Percentiles rank a stretch among this genome's conserved stretches.
Conservation (phyloP, 352 stramenopile genomes). For the Phytophthora tubulina region DNA sequence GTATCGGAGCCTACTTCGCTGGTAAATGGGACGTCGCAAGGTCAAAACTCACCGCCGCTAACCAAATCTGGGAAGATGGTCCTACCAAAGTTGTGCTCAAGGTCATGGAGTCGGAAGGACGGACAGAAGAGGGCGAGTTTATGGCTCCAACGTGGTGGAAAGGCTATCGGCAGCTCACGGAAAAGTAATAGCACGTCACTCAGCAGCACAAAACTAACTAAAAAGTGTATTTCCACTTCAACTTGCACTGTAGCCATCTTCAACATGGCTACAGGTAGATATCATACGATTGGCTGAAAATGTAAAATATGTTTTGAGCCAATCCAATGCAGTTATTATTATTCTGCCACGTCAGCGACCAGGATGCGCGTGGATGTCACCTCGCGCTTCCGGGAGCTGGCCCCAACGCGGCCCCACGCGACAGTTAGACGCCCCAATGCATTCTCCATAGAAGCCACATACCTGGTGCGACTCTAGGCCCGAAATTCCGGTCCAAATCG, state of each 20-base stretch:
- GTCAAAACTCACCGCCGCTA: slow-evolving; percentile 84
- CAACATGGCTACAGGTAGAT: background rate
- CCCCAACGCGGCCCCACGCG: slow-evolving; percentile 19
- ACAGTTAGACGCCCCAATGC: background rate
- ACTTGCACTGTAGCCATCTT: background rate
- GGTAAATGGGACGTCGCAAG: slow-evolving; percentile 93
- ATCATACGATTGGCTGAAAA: slow-evolving; percentile 13
- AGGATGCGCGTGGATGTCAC: slow-evolving; percentile 51
- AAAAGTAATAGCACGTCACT: slow-evolving; percentile 79
- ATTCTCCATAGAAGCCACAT: slow-evolving; percentile 41
- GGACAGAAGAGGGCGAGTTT: slow-evolving; percentile 65
- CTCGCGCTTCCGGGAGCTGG: slow-evolving; percentile 46
- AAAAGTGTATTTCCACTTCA: slow-evolving; percentile 33
- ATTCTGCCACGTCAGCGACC: slow-evolving; percentile 20
- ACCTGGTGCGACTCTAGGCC: slow-evolving; percentile 38
- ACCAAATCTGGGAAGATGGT: slow-evolving; percentile 92
- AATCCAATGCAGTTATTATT: slow-evolving; percentile 14
- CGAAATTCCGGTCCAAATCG: background rate
- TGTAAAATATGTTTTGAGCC: background rate
- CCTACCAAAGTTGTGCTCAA: slow-evolving; percentile 93
- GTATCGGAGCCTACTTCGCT: slow-evolving; percentile 93
- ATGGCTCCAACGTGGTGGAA: slow-evolving; percentile 91
- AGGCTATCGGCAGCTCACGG: slow-evolving; percentile 92
- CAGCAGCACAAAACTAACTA: slow-evolving; percentile 7
- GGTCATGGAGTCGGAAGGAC: slow-evolving; percentile 92